Percentiles rank a stretch among this genome's conserved stretches.
These are phyloP conservation scores for Phytophthora sansomeana DNA, from an alignment of 352 stramenopile genomes.

Conservation along the genomic window DNA sequence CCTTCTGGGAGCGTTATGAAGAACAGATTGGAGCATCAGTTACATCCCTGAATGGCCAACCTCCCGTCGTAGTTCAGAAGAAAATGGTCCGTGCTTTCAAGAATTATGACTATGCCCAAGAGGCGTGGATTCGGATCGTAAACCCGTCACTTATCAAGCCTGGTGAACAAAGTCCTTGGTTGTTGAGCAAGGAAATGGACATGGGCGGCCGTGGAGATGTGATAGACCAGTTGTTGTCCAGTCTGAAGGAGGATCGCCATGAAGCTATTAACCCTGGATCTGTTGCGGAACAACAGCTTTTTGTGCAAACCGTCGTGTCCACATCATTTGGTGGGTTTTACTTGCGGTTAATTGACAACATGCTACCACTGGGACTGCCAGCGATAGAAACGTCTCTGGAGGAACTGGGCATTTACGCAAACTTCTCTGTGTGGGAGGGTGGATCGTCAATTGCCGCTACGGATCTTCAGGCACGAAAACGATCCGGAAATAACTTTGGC, in stretches of 20 bases:
- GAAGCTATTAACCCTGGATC: conserved; percentile 29
- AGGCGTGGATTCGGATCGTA: conserved; percentile 85
- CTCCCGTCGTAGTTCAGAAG: conserved; percentile 71
- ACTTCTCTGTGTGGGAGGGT: conserved; percentile 79
- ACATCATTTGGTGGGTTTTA: conserved; percentile 91
- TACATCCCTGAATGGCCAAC: conserved; percentile 68
- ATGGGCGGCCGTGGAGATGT: conserved; percentile 78
- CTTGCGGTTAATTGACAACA: conserved; percentile 86
- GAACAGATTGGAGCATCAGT: conserved; percentile 67
- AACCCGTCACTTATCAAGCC: conserved; percentile 79
- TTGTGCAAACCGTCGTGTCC: conserved; percentile 79
- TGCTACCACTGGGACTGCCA: conserved; percentile 73
- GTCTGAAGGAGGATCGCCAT: conserved; percentile 54
- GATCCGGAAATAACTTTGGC: conserved; percentile 72
- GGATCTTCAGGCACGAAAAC: conserved; percentile 52
- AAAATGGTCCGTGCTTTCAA: conserved; percentile 90
- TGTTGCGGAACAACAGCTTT: conserved; percentile 56
- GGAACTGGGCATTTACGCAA: conserved; percentile 78
- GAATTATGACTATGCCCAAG: conserved; percentile 89
- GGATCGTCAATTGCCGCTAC: conserved; percentile 28
- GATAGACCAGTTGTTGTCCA: conserved; percentile 83
- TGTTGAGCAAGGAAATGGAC: conserved; percentile 84
- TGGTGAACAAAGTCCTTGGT: conserved; percentile 70
- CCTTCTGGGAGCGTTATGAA: conserved; percentile 82
- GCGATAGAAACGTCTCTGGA: conserved; percentile 84